Percentiles rank a stretch among this genome's conserved stretches.
phyloP scores from a whole-genome alignment of 1,284 basidiomycete genomes.

The Serendipita sp. region DNA sequence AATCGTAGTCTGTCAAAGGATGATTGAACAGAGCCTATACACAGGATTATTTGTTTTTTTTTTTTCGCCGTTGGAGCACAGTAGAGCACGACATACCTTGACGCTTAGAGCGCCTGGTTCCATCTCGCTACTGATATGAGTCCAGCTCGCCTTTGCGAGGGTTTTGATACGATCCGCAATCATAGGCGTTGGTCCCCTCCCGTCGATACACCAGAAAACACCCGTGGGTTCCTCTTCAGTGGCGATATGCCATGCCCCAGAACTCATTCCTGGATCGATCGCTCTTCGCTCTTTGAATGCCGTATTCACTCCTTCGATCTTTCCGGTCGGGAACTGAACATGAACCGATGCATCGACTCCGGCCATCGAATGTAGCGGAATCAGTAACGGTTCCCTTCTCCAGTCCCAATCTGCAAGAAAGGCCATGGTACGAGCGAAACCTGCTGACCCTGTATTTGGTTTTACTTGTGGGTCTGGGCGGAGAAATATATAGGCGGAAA shows the following conservation, averaged over 20 bases:
- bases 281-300: slow-evolving; percentile 17
- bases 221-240: slow-evolving; percentile 73
- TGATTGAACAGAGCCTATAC: slow-evolving; percentile 68
- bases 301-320: slow-evolving; percentile 32
- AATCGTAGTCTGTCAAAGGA: slow-evolving; percentile 73
- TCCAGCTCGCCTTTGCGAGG: slow-evolving; percentile 61
- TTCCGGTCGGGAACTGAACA: slow-evolving; percentile 23
- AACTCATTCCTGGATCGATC: slow-evolving; percentile 21
- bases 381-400: slow-evolving; percentile 31
- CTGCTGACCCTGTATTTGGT: slow-evolving; percentile 37
- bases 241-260: slow-evolving; percentile 63
- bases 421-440: slow-evolving; percentile 65
- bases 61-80: background rate
- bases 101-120: slow-evolving; percentile 26
- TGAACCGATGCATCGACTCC: slow-evolving; percentile 19
- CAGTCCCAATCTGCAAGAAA: slow-evolving; percentile 79
- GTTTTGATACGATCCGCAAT: slow-evolving; percentile 56
- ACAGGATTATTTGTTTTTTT: slow-evolving; percentile 10
- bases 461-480: slow-evolving; percentile 22
- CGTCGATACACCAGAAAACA: slow-evolving; percentile 54
- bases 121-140: slow-evolving; percentile 13
- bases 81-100: slow-evolving; percentile 28
- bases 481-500: slow-evolving; percentile 53
- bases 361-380: slow-evolving; percentile 30
- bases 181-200: slow-evolving; percentile 39